A percentile compares a stretch with the other conserved stretches of the same genome.
Evolutionary conservation across 495 filamentous ascomycete species (phyloP).

Genomic region (Penicillium fimorum): DNA sequence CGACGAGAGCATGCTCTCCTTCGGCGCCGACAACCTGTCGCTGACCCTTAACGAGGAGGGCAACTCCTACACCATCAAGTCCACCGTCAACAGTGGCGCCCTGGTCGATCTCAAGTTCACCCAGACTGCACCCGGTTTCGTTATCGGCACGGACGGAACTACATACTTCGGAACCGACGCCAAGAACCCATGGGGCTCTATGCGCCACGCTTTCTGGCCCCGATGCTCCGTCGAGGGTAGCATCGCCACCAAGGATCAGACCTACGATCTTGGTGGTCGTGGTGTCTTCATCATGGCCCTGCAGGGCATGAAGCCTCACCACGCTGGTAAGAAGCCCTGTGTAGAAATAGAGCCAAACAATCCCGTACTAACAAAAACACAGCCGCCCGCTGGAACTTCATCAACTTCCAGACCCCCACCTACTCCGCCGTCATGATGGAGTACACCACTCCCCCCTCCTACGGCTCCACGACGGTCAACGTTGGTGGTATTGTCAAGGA

Average conservation of each 20-base stretch:
- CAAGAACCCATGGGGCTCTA: conserved; percentile 81
- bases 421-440: conserved; percentile 94
- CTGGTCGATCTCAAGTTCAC: conserved; percentile 83
- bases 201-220: conserved; percentile 93
- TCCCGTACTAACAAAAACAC: conserved; percentile 10
- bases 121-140: conserved; percentile 74
- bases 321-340: conserved; percentile 62
- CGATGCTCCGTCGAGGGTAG: conserved; percentile 75
- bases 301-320: conserved; percentile 99
- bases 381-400: conserved; percentile 92
- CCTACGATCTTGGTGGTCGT: conserved; percentile 76
- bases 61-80: conserved; percentile 79
- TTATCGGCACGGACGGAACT: conserved; percentile 82
- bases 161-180: conserved; percentile 83
- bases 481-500: conserved; percentile 81
- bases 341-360: background rate
- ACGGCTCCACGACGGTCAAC: conserved; percentile 82
- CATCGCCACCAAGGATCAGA: conserved; percentile 78
- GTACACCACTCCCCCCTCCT: conserved; percentile 91
- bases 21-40: conserved; percentile 80
- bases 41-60: conserved; percentile 82
- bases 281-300: conserved; percentile 78
- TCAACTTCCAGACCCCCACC: conserved; percentile 82
- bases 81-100: conserved; percentile 68
- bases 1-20: conserved; percentile 75